These are phyloP conservation scores for Barnettozyma sp. DNA, from an alignment of 805 yeast species.

Conservation along the genomic window DNA sequence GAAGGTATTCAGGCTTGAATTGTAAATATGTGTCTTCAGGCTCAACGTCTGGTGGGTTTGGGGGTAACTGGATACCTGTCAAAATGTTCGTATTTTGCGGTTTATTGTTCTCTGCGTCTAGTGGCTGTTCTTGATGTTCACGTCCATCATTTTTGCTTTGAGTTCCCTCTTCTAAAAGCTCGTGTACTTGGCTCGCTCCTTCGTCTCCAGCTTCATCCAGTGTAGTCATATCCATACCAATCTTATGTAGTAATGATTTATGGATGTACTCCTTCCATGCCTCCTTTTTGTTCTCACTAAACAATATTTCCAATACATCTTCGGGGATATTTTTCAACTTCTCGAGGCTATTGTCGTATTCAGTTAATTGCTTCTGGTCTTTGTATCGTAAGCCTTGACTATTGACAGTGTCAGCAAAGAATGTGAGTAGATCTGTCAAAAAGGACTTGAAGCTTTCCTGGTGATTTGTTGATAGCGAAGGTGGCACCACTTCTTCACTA, in stretches of 20 bases:
- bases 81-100: too few species aligned
- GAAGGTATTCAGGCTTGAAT: too few species aligned
- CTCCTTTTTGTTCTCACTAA: slow-evolving; percentile 4
- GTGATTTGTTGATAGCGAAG: slow-evolving; percentile 3
- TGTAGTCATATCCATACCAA: slow-evolving; percentile 7
- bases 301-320: slow-evolving; percentile 8
- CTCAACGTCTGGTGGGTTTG: too few species aligned
- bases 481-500: too few species aligned
- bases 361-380: slow-evolving; percentile 3
- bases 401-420: slow-evolving; percentile 3
- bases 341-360: slow-evolving; percentile 2
- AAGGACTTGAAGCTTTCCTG: slow-evolving; percentile 2
- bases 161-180: not conserved
- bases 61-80: too few species aligned
- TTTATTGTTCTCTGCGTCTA: too few species aligned
- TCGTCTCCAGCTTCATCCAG: not conserved
- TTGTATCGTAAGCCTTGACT: slow-evolving; percentile 7
- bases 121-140: too few species aligned
- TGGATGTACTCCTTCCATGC: slow-evolving; percentile 5
- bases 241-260: slow-evolving; percentile 5
- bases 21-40: too few species aligned
- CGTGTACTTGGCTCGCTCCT: too few species aligned
- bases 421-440: slow-evolving; percentile 1
- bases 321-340: slow-evolving; percentile 8
- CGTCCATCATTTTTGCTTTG: not conserved